phyloP scores from a whole-genome alignment of 2,329 filamentous ascomycete species.

The Epicoccum sorghinum region DNA sequence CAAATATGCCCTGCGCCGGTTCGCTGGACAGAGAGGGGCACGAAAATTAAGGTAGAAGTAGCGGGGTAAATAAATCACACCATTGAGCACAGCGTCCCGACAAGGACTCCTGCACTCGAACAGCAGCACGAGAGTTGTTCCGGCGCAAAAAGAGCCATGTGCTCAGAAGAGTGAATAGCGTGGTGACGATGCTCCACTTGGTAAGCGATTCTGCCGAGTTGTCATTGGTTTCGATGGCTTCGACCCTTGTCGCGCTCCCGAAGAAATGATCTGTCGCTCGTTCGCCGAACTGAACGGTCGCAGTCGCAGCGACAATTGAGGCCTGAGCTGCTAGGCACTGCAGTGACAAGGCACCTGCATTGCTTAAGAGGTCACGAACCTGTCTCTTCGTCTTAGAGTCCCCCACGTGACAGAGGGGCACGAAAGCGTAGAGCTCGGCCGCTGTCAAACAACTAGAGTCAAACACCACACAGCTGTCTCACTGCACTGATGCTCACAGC shows the following conservation, averaged over 20 bases:
- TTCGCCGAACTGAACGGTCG: constrained; percentile 5
- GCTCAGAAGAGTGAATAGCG: constrained; percentile 21
- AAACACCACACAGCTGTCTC: constrained; percentile 10
- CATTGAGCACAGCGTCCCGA: constrained; percentile 10
- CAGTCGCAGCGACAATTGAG: neutral
- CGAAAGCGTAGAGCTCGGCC: neutral
- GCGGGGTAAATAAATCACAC: constrained; percentile 9
- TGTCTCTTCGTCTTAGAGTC: neutral
- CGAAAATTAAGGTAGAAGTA: neutral
- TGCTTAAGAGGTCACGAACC: neutral
- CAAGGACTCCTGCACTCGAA: constrained; percentile 1
- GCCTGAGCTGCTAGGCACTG: neutral
- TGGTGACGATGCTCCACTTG: constrained; percentile 18
- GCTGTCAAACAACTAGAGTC: constrained; percentile 6
- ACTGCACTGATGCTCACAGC: neutral
- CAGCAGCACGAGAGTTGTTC: constrained; percentile 12
- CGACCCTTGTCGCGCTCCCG: constrained; percentile 10
- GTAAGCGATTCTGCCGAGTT: constrained; percentile 21
- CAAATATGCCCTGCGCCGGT: constrained; percentile 13
- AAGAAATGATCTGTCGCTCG: constrained; percentile 5
- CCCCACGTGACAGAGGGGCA: constrained; percentile 11
- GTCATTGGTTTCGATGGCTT: constrained; percentile 22
- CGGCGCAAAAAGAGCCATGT: constrained; percentile 17
- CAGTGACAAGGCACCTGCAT: neutral
- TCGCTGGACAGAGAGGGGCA: constrained; percentile 14